phyloP scores from a whole-genome alignment of 2,329 filamentous ascomycete genomes.

The Stagonosporopsis vannaccii region DNA sequence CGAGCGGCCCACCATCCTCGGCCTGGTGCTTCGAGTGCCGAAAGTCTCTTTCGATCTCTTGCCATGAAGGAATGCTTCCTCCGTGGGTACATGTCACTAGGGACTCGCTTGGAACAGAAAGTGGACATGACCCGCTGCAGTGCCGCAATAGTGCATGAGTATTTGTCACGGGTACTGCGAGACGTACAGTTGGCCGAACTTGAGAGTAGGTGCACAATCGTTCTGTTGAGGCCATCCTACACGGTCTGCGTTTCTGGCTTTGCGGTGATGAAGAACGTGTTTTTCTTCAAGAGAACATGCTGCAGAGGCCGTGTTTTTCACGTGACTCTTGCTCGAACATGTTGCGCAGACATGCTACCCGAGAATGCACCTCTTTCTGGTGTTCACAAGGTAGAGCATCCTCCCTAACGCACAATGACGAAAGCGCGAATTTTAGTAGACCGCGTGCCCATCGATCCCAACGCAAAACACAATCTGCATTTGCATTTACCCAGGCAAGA shows the following conservation, averaged over 20 bases:
- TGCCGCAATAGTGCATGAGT: slow-evolving; percentile 10
- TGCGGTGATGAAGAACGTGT: not conserved
- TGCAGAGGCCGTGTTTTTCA: too few species aligned
- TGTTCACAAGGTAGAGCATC: not conserved
- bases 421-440: not conserved
- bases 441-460: not conserved
- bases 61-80: slow-evolving; percentile 2
- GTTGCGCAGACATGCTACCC: not conserved
- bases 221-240: not conserved
- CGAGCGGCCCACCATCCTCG: slow-evolving; percentile 12
- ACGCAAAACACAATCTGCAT: not conserved
- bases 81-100: slow-evolving; percentile 12
- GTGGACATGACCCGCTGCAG: slow-evolving; percentile 9
- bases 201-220: not conserved
- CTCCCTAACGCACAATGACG: not conserved
- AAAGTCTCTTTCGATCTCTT: not conserved
- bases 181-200: not conserved
- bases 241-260: not conserved
- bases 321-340: not conserved
- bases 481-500: not conserved
- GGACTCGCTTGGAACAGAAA: slow-evolving; percentile 3
- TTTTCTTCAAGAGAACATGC: not conserved
- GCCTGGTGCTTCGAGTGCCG: slow-evolving; percentile 16
- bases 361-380: not conserved
- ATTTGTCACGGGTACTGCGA: slow-evolving; percentile 8